Base-by-base conservation (phyloP, 495 filamentous ascomycete genomes). In the Pseudomonodictys pantanalensis region DNA sequence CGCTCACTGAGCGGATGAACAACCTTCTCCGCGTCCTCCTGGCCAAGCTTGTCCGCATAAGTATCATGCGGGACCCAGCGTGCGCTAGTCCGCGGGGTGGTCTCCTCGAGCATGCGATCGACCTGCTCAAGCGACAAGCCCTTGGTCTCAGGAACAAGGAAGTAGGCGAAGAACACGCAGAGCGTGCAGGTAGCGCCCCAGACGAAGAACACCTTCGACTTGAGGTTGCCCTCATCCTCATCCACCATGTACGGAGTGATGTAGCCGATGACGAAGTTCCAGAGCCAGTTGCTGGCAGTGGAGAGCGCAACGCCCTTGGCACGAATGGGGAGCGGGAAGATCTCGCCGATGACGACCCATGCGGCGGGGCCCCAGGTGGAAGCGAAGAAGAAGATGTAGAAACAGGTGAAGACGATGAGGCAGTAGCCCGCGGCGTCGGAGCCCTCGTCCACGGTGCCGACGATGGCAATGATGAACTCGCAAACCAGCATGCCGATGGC, bases 41-140 rank as follows among this genome's bases (percentile, higher is more conserved):
- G 51, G 32, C 45, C 24, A n/a, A 2, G 28, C 17, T 39, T 24
- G 29, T 60, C 45, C 18, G 85, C 85, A 58, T 85, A 90, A 18
- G 87, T 91, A 52, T 75, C 76, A 64, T 80, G 80, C 26, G 87
- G 87, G 57, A 77, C 76, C 89, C 89, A 92, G 64, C 78, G 81
- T 67, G 78, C 70, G 56, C 84, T 87, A 9, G 79, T 86, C 17
- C 84, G 72, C 17, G 89, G 85, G 0, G 79, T 86, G 1, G 82
- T 83, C 76, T 92, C 88, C 72, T 90, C 89, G 77, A 95, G 82
- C 90, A 92, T 91, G 72, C 83, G 81, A 75, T 93, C 90, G 66
- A 95, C 86, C 72, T 95, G 89, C 77, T 95, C 90, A 29, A 93
- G 86, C 15, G 86, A 86, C 24, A 95, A 78, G 54, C 89, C 89